phyloP scores from a whole-genome alignment of 2,329 filamentous ascomycete species.

The Plenodomus lindquistii region DNA sequence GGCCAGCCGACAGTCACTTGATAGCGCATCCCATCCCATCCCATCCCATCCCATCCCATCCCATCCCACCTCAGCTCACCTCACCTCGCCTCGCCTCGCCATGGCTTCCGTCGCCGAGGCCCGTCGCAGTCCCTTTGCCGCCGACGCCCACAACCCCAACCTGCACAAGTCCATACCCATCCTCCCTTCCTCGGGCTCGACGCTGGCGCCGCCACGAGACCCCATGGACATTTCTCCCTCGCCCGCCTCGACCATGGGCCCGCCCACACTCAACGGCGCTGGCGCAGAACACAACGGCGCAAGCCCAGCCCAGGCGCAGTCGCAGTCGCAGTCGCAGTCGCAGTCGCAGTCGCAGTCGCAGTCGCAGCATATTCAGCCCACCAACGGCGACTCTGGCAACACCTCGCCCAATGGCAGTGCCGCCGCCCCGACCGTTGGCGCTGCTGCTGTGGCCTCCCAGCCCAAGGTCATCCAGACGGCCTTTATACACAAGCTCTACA shows the following conservation, averaged over 20 bases:
- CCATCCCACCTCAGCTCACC: background rate
- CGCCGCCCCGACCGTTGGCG: conserved; percentile 54
- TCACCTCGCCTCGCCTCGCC: conserved; percentile 9
- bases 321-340: conserved; percentile 16
- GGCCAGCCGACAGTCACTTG: too few species aligned
- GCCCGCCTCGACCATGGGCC: conserved; percentile 52
- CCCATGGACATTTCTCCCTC: conserved; percentile 60
- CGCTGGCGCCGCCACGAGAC: conserved; percentile 52
- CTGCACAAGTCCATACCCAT: conserved; percentile 58
- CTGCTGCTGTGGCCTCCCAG: conserved; percentile 79
- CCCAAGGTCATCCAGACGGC: conserved; percentile 98
- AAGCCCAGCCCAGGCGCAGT: conserved; percentile 12
- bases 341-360: conserved; percentile 21
- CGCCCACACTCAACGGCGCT: conserved; percentile 54
- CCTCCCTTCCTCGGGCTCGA: conserved; percentile 52
- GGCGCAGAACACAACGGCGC: conserved; percentile 51
- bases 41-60: too few species aligned
- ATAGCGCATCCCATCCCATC: background rate
- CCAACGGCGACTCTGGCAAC: conserved; percentile 35
- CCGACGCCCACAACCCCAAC: conserved; percentile 45
- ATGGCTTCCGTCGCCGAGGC: conserved; percentile 53
- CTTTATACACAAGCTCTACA: conserved; percentile 99
- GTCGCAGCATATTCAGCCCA: conserved; percentile 18
- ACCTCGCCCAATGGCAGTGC: conserved; percentile 41
- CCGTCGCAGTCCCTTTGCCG: conserved; percentile 52